These are phyloP conservation scores for Penicillium salamii DNA, from an alignment of 495 filamentous ascomycete species.

Conservation along the genomic window DNA sequence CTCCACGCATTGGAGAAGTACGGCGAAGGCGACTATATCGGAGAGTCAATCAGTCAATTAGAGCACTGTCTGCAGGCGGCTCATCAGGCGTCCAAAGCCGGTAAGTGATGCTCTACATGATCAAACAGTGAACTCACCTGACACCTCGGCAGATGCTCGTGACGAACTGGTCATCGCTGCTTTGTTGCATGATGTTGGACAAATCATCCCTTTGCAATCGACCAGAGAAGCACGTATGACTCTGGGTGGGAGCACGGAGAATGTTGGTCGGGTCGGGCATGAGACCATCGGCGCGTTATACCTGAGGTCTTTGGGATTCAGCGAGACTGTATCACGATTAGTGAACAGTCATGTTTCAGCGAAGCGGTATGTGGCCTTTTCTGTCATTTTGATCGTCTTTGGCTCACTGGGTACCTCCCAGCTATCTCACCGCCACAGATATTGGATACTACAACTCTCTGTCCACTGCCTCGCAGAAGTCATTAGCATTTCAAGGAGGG, in stretches of 20 bases:
- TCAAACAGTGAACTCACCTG: constrained; percentile 2
- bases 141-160: constrained; percentile 15
- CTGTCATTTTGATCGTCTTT: not conserved
- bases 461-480: constrained; percentile 37
- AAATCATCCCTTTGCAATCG: constrained; percentile 33
- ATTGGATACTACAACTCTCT: constrained; percentile 34
- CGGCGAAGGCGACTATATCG: constrained; percentile 36
- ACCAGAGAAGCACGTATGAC: constrained; percentile 32
- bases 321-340: constrained; percentile 33
- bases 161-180: constrained; percentile 41
- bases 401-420: constrained; percentile 1
- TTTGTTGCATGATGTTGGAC: constrained; percentile 46
- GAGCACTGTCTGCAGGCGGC: constrained; percentile 47
- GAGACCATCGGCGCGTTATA: constrained; percentile 42
- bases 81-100: constrained; percentile 26
- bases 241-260: constrained; percentile 19
- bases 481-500: constrained; percentile 43
- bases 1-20: constrained; percentile 29
- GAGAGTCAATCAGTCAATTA: constrained; percentile 46
- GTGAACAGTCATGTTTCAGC: constrained; percentile 45
- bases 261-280: constrained; percentile 43
- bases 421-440: constrained; percentile 40
- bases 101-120: not conserved
- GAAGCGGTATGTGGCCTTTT: constrained; percentile 33
- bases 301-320: constrained; percentile 37